Base-by-base conservation (phyloP, 2,329 filamentous ascomycete genomes). In the Botryosphaeria dothidea region DNA sequence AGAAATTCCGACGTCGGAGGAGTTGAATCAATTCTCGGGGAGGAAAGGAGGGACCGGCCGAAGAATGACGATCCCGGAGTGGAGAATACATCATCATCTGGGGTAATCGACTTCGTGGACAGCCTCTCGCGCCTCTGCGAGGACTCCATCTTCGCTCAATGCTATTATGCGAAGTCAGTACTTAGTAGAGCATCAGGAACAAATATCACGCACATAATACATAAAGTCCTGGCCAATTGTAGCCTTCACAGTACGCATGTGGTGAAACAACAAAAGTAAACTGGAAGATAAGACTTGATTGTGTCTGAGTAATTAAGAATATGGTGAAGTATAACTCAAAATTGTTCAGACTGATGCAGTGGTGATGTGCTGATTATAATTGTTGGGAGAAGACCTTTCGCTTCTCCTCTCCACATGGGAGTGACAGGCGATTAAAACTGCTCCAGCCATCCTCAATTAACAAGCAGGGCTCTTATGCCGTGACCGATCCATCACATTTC, bases 401-500 rank as follows among this genome's bases (percentile, higher is more conserved):
- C 56, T 60, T 27, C 56, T 46, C 25, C 38, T 58, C 41, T 48
- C 29, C 8, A 25, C 23, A 31, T 17, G 56, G 56, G 29, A n/a
- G 41, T 8, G 41, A 46, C 56, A 11, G 36, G 41, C 38, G 41
- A 60, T 34, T n/a, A n/a, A 46, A 31, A 34, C 41, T 45, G 56
- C 54, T 58, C 54, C 54, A 58, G 54, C 54, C 54, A 58, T 58
- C 54, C 23, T 58, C 34, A 31, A 45, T 58, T 45, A 31, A 25
- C 23, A 27, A 15, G 25, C 38, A 56, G 23, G 9, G 31, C n/a
- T 34, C 25, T 58, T 9, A 19, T 21, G 38, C 56, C 27, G 11
- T 60, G 56, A 41, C 27, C 23, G n/a, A 34, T n/a, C 46, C 19
- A 17, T 34, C 56, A 34, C 41, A n/a, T 13, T 6, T 34, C 31